Evolutionary conservation across 495 filamentous ascomycete species (phyloP).

Genomic region (Annulohypoxylon maeteangense): DNA sequence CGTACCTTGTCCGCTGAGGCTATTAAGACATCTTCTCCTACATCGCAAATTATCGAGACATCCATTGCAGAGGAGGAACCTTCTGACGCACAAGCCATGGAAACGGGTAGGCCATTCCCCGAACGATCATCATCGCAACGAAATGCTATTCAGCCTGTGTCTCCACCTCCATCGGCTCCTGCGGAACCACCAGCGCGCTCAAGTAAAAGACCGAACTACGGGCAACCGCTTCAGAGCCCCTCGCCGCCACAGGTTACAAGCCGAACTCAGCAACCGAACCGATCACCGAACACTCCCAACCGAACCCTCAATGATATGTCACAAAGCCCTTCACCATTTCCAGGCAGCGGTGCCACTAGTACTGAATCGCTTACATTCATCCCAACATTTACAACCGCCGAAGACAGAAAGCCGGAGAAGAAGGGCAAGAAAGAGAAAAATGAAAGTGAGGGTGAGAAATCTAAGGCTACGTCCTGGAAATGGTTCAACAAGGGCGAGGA

Average conservation of each 20-base stretch:
- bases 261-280: slow-evolving; percentile 25
- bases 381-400: slow-evolving; percentile 73
- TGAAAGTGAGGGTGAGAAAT: slow-evolving; percentile 55
- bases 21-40: slow-evolving; percentile 49
- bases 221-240: slow-evolving; percentile 45
- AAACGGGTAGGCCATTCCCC: slow-evolving; percentile 52
- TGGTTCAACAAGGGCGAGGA: slow-evolving; percentile 67
- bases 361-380: slow-evolving; percentile 87
- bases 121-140: slow-evolving; percentile 67
- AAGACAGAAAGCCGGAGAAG: slow-evolving; percentile 69
- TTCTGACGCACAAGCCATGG: slow-evolving; percentile 35
- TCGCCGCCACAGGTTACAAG: slow-evolving; percentile 34
- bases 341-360: slow-evolving; percentile 71
- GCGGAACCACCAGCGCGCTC: slow-evolving; percentile 61
- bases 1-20: slow-evolving; percentile 39
- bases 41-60: slow-evolving; percentile 77
- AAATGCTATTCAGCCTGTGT: slow-evolving; percentile 29
- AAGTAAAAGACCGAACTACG: slow-evolving; percentile 55
- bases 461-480: slow-evolving; percentile 47
- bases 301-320: slow-evolving; percentile 71
- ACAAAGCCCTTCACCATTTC: slow-evolving; percentile 70
- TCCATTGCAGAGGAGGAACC: slow-evolving; percentile 63
- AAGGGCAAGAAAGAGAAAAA: slow-evolving; percentile 73
- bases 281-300: slow-evolving; percentile 31
- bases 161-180: slow-evolving; percentile 39